Evolutionary conservation across 371 early-diverging fungal genomes (phyloP), one percentile per base, ranked within the genome.

Genomic region (Circinella minor): DNA sequence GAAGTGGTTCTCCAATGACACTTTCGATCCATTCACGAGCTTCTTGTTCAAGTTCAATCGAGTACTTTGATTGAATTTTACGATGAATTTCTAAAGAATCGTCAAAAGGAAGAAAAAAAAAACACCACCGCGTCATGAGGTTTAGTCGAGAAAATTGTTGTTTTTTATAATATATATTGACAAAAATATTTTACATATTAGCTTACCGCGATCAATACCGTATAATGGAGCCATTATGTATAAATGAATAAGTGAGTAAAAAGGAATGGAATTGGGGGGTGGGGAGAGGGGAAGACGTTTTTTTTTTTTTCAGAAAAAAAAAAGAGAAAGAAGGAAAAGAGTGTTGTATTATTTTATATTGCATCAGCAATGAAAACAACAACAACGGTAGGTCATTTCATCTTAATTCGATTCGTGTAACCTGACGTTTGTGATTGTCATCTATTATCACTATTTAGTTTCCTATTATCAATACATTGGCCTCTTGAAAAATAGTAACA

Each of bases 21-120:
- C 71, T 66, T 71, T 91, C 91, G 55, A 95, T 89, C 91, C 90
- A 93, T 43, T 74, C 72, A 14, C 84, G 81, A 36, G 87, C 91
- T 81, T 88, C 71, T 34, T 71, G 78, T 66, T 90, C 90, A n/a
- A 84, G 79, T 68, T 81, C 82, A 20, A 82, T 76, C 14, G 86
- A 86, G 69, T 88, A 88, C 72, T 88, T 88, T n/a, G 82, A 78
- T 36, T 79, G 86, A 14, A 88, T 77, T 73, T 81, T 86, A 15
- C 83, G 83, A 62, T 81, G 80, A 65, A 90, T 84, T 69, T 90
- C 90, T 87, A 48, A 13, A 8, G 27, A 27, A 27, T 27, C 27
- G 27, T 27, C 27, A 27, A 27, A 27, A 27, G 27, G 27, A 18
- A 36, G 36, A 43, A 48, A 14, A 14, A 36, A 15, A 18, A 11